phyloP scores from a whole-genome alignment of 345 rosid genomes.

The Aegle marmelos region DNA sequence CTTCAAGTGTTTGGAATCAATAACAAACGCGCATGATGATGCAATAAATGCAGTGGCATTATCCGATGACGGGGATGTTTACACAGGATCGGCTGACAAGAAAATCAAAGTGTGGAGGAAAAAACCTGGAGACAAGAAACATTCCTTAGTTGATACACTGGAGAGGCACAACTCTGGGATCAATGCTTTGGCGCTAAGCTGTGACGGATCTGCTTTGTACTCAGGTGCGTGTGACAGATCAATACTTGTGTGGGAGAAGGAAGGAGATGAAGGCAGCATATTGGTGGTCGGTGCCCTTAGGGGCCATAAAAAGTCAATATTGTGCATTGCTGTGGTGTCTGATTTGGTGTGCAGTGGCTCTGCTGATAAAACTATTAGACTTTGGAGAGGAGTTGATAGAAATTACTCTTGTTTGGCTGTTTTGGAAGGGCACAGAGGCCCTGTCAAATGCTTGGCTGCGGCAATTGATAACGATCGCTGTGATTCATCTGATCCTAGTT shows the following conservation, averaged over 20 bases:
- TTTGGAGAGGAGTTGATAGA: slow-evolving; percentile 52
- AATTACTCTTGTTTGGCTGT: slow-evolving; percentile 60
- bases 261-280: slow-evolving; percentile 35
- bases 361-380: slow-evolving; percentile 70
- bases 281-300: slow-evolving; percentile 52
- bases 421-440: slow-evolving; percentile 78
- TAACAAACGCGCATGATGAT: slow-evolving; percentile 79
- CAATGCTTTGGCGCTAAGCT: slow-evolving; percentile 71
- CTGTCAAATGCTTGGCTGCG: slow-evolving; percentile 85
- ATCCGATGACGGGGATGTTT: slow-evolving; percentile 57
- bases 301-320: slow-evolving; percentile 74
- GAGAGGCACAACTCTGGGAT: slow-evolving; percentile 76
- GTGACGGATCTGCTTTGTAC: slow-evolving; percentile 47
- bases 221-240: slow-evolving; percentile 80
- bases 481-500: slow-evolving; percentile 30
- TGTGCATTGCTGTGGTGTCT: slow-evolving; percentile 56
- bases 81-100: slow-evolving; percentile 86
- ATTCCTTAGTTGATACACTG: slow-evolving; percentile 44
- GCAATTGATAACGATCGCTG: slow-evolving; percentile 36
- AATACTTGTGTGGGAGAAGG: slow-evolving; percentile 69
- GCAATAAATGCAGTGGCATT: slow-evolving; percentile 76
- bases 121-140: slow-evolving; percentile 44
- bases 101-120: slow-evolving; percentile 81
- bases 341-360: slow-evolving; percentile 82
- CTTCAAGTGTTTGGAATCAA: slow-evolving; percentile 81